These are phyloP conservation scores for Chrysosphaeria jannelii DNA, from an alignment of 2,329 filamentous ascomycete genomes.

Conservation along the genomic window DNA sequence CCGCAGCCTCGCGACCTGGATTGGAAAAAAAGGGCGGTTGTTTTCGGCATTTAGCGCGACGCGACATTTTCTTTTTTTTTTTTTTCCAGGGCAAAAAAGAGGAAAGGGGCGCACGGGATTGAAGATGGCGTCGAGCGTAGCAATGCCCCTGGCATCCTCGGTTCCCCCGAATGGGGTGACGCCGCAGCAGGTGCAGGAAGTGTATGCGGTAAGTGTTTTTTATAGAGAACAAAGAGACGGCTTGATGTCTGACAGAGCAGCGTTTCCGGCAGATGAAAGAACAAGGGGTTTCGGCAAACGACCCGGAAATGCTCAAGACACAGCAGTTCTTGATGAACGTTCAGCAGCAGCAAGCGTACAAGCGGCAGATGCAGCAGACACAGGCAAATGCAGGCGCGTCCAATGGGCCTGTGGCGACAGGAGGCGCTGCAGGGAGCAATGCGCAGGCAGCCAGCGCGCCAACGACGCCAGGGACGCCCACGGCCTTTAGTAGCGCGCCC, in stretches of 20 bases:
- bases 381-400: slow-evolving; percentile 16
- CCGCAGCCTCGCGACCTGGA: no score
- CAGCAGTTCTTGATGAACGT: slow-evolving; percentile 46
- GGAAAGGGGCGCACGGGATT: no score
- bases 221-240: no score
- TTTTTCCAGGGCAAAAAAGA: no score
- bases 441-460: no score
- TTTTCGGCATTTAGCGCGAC: no score
- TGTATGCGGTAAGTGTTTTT: slow-evolving; percentile 13
- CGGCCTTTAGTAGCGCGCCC: no score
- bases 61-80: no score
- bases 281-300: slow-evolving; percentile 45
- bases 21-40: no score
- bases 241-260: slow-evolving; percentile 19
- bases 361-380: slow-evolving; percentile 11
- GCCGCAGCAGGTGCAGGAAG: slow-evolving; percentile 48
- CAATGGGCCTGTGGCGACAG: slow-evolving; percentile 1
- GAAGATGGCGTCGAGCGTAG: slow-evolving; percentile 25
- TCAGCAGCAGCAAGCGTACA: slow-evolving; percentile 10
- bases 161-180: slow-evolving; percentile 36
- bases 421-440: background rate
- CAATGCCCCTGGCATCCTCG: slow-evolving; percentile 32
- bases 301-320: slow-evolving; percentile 68
- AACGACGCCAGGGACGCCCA: no score
- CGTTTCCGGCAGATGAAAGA: slow-evolving; percentile 77